These are phyloP conservation scores for Carex cristatella DNA, from an alignment of 176 grass and related monocot species.

Conservation along the genomic window DNA sequence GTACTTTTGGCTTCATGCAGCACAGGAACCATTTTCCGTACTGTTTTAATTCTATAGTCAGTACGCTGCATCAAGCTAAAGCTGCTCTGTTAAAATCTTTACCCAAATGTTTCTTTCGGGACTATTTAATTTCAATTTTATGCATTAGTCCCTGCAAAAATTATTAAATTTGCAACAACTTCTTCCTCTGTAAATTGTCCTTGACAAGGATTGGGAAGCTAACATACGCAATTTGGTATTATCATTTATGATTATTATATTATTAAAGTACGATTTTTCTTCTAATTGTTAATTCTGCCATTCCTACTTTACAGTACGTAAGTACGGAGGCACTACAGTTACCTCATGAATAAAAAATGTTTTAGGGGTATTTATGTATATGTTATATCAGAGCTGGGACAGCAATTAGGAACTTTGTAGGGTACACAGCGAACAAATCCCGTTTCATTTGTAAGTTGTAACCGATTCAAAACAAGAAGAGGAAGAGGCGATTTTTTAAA, in stretches of 20 bases:
- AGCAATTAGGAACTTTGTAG: slow-evolving; percentile 13
- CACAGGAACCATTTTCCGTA: too few species aligned
- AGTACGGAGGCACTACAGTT: not conserved
- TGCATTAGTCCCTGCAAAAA: not conserved
- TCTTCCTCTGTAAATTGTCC: not conserved
- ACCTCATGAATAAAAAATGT: not conserved
- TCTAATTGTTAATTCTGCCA: not conserved
- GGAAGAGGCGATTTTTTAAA: not conserved
- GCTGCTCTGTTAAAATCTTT: too few species aligned
- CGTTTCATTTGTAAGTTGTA: not conserved
- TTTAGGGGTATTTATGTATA: not conserved
- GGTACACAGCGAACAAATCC: slow-evolving; percentile 14
- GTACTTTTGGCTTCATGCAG: too few species aligned
- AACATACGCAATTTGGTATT: not conserved
- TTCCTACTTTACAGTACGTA: too few species aligned
- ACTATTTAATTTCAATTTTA: not conserved
- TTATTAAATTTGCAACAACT: not conserved
- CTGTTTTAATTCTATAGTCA: too few species aligned
- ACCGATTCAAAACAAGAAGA: not conserved
- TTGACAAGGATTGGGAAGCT: not conserved
- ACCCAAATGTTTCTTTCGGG: not conserved
- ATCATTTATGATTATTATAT: too few species aligned
- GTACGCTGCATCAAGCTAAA: too few species aligned
- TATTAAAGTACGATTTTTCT: not conserved
- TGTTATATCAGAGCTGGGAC: not conserved